These are phyloP conservation scores for Saturnispora mendoncae DNA, from an alignment of 805 yeast species.

Conservation along the genomic window DNA sequence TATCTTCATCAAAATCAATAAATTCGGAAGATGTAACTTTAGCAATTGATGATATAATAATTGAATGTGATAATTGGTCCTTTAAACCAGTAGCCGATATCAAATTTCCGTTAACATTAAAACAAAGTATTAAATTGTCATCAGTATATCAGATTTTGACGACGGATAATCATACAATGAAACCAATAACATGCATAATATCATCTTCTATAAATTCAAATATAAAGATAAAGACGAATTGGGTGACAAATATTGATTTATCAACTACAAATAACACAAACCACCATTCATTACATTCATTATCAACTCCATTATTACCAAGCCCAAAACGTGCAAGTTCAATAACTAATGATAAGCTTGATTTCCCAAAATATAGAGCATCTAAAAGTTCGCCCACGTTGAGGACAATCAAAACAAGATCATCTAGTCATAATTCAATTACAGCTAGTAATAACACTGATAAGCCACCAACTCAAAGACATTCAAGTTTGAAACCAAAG, in stretches of 20 bases:
- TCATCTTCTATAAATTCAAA: conserved; percentile 17
- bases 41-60: conserved; percentile 9
- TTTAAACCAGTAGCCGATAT: conserved; percentile 17
- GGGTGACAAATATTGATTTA: conserved; percentile 32
- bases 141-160: conserved; percentile 23
- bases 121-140: conserved; percentile 15
- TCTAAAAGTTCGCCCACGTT: conserved; percentile 7
- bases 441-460: not conserved
- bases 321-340: conserved; percentile 1
- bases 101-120: conserved; percentile 26
- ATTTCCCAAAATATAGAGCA: conserved; percentile 1
- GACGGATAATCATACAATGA: conserved; percentile 21
- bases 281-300: not conserved
- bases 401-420: conserved; percentile 3
- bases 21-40: not conserved
- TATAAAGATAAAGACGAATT: conserved; percentile 24
- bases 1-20: not conserved
- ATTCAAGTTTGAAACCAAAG: conserved; percentile 13
- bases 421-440: not conserved
- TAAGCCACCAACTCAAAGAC: conserved; percentile 4
- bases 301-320: not conserved
- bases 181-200: conserved; percentile 22
- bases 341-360: conserved; percentile 1
- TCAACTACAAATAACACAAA: conserved; percentile 7
- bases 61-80: conserved; percentile 22